phyloP scores from a whole-genome alignment of 1,139 yeast genomes.

The Taiozyma sp. region DNA sequence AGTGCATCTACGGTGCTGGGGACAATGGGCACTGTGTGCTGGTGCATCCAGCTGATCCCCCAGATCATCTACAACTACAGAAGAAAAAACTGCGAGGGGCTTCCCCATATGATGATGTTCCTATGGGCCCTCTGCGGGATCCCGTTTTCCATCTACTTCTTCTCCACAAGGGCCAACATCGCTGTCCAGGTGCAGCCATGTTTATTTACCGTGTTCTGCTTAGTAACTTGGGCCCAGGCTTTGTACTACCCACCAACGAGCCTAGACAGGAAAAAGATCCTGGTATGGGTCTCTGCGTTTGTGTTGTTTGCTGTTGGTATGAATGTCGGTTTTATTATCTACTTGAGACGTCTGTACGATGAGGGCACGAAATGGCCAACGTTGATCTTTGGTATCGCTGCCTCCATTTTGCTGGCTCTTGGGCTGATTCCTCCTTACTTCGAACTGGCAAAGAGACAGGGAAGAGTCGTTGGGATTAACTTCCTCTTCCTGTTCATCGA shows the following conservation, averaged over 20 bases:
- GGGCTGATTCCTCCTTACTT: constrained; percentile 89
- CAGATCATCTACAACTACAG: constrained; percentile 71
- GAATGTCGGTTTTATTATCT: constrained; percentile 67
- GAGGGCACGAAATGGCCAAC: constrained; percentile 61
- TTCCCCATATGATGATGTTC: constrained; percentile 80
- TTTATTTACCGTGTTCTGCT: constrained; percentile 68
- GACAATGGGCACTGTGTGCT: constrained; percentile 82
- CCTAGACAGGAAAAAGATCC: constrained; percentile 34
- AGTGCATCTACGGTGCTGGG: constrained; percentile 72
- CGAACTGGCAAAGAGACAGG: constrained; percentile 72
- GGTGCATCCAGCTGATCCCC: constrained; percentile 89
- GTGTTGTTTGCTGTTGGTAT: constrained; percentile 47
- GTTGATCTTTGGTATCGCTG: constrained; percentile 70
- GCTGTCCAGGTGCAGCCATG: constrained; percentile 86
- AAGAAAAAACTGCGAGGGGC: constrained; percentile 76
- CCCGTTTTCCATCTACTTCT: constrained; percentile 78
- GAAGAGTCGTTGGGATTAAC: constrained; percentile 84
- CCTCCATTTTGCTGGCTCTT: constrained; percentile 65
- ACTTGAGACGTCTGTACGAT: constrained; percentile 58
- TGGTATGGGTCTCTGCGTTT: constrained; percentile 32
- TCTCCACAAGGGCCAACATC: constrained; percentile 63
- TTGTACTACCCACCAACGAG: constrained; percentile 75
- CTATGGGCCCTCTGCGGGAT: constrained; percentile 81
- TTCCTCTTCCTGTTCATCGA: constrained; percentile 78
- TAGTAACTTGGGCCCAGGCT: constrained; percentile 63